Evolutionary conservation across 208 protist species (phyloP), one percentile per base, ranked within the genome.

Genomic region (Paratrypanosoma confusum): DNA sequence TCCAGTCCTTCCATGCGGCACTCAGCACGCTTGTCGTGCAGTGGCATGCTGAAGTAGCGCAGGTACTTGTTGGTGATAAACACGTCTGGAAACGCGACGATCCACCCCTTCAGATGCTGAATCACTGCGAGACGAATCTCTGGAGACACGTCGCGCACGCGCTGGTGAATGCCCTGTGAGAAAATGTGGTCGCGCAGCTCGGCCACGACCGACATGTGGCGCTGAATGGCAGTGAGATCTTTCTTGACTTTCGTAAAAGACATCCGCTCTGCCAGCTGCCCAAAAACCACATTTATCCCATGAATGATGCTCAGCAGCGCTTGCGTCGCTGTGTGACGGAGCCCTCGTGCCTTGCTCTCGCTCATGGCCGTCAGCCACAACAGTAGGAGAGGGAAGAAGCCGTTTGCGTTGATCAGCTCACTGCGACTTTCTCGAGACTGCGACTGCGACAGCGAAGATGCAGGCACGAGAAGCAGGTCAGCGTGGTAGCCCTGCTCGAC

Each of bases 361-460:
- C 65, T 80, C 79, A 94, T 94, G 21, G 74, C 68, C 6, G 89
- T 58, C 13, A 91, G n/a, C 81, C 85, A 94, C n/a, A n/a, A n/a
- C n/a, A n/a, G n/a, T n/a, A n/a, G n/a, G n/a, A n/a, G n/a, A n/a
- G n/a, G n/a, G n/a, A n/a, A n/a, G n/a, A n/a, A n/a, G n/a, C n/a
- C n/a, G n/a, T n/a, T n/a, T n/a, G n/a, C n/a, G n/a, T n/a, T n/a
- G n/a, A n/a, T n/a, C n/a, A n/a, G n/a, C n/a, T n/a, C n/a, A n/a
- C n/a, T n/a, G n/a, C n/a, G n/a, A n/a, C n/a, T n/a, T n/a, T n/a
- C n/a, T n/a, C n/a, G n/a, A n/a, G n/a, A n/a, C n/a, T n/a, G n/a
- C n/a, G n/a, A n/a, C 45, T 76, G 72, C 26, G 68, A 35, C 2
- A 85, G 37, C 8, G 66, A 65, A 0, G 77, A 67, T 8, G 90